Percentiles rank a stretch among this genome's conserved stretches.
Conservation (phyloP, 1,284 basidiomycete genomes). For the Laetiporus sulphureus region DNA sequence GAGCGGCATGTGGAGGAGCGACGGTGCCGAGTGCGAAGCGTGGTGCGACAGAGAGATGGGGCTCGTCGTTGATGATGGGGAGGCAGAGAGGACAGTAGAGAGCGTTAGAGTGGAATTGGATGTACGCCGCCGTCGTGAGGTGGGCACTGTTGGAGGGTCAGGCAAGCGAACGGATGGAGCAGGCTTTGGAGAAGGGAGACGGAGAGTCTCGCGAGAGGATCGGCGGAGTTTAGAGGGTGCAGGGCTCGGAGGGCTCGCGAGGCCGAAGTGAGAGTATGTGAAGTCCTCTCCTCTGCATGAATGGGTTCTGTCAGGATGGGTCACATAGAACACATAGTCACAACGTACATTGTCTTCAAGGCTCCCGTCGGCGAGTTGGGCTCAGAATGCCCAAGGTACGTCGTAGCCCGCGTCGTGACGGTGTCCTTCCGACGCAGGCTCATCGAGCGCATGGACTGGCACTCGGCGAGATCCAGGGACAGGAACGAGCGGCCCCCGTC, state of each 20-base stretch:
- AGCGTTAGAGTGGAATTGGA: slow-evolving; percentile 16
- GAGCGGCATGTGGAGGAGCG: slow-evolving; percentile 30
- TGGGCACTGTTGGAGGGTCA: slow-evolving; percentile 26
- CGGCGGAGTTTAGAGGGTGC: slow-evolving; percentile 21
- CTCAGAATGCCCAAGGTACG: slow-evolving; percentile 18
- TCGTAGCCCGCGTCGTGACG: slow-evolving; percentile 20
- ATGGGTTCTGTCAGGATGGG: background rate
- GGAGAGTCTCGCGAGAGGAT: slow-evolving; percentile 39
- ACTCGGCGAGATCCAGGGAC: slow-evolving; percentile 55
- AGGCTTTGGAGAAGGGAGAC: slow-evolving; percentile 57
- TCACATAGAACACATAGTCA: slow-evolving; percentile 1
- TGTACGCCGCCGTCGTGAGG: slow-evolving; percentile 11
- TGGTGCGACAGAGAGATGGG: slow-evolving; percentile 16
- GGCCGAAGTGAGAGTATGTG: slow-evolving; percentile 5
- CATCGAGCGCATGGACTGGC: slow-evolving; percentile 36
- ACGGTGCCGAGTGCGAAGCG: slow-evolving; percentile 21
- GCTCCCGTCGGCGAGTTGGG: slow-evolving; percentile 15
- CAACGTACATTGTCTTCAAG: slow-evolving; percentile 18
- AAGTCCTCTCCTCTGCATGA: too few species aligned
- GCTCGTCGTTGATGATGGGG: slow-evolving; percentile 5
- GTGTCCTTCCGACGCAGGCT: slow-evolving; percentile 35
- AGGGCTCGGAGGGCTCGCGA: background rate
- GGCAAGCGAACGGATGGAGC: slow-evolving; percentile 42
- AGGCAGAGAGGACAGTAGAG: slow-evolving; percentile 16
- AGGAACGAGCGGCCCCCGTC: slow-evolving; percentile 39